phyloP scores from a whole-genome alignment of 129 eudicot genomes.

The Arctium minus region DNA sequence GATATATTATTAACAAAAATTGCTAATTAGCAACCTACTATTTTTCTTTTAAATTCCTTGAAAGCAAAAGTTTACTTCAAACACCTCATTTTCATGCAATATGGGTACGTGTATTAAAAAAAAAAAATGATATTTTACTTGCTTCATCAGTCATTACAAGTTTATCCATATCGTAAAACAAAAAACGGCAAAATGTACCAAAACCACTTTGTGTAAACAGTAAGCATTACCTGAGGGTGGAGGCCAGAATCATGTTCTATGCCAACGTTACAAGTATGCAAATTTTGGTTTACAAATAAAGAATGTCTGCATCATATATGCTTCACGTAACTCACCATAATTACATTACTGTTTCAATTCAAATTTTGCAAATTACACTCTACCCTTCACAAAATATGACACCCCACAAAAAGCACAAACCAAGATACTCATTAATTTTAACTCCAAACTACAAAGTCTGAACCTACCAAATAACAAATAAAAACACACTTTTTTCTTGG shows the following conservation, averaged over 20 bases:
- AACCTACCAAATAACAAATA: not conserved
- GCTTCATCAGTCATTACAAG: not conserved
- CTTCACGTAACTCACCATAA: not conserved
- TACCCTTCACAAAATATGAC: not conserved
- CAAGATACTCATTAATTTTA: not conserved
- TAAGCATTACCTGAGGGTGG: not conserved
- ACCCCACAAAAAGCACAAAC: not conserved
- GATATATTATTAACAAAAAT: too few relatives aligned
- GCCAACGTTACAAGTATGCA: slow-evolving; percentile 11
- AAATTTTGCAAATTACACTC: not conserved
- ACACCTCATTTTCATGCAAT: too few relatives aligned
- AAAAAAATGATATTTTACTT: too few relatives aligned
- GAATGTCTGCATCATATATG: slow-evolving; percentile 7
- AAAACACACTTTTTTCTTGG: not conserved
- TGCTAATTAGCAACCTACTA: too few relatives aligned
- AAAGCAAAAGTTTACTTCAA: too few relatives aligned
- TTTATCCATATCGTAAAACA: not conserved
- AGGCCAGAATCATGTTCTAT: slow-evolving; percentile 6
- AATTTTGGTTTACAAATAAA: not conserved
- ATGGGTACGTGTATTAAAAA: too few relatives aligned
- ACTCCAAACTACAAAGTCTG: not conserved
- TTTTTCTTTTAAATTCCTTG: too few relatives aligned
- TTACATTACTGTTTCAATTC: not conserved
- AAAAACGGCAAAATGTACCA: not conserved
- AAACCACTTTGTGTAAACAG: not conserved